Percentiles rank a stretch among this genome's conserved stretches.
phyloP scores from a whole-genome alignment of 2,329 filamentous ascomycete genomes.

The Escovopsis weberi region DNA sequence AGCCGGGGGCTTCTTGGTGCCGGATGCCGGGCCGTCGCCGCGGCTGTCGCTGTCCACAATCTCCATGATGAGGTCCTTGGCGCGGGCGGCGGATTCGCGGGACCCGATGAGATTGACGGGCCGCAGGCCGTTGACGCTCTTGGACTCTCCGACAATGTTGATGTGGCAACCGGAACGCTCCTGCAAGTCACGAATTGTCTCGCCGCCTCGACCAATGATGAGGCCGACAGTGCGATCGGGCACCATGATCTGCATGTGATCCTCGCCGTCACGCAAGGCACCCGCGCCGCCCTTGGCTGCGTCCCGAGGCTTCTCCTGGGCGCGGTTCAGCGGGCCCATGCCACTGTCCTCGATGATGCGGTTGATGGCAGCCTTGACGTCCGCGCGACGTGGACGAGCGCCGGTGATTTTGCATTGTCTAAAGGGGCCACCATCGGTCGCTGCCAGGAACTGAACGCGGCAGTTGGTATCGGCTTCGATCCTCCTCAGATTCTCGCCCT shows the following conservation, averaged over 20 bases:
- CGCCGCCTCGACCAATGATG: slow-evolving; percentile 85
- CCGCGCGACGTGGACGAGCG: slow-evolving; percentile 52
- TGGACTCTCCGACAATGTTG: slow-evolving; percentile 86
- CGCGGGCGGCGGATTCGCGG: slow-evolving; percentile 55
- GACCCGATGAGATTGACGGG: slow-evolving; percentile 84
- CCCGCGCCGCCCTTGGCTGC: slow-evolving; percentile 22
- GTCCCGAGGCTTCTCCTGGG: slow-evolving; percentile 26
- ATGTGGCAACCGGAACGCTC: slow-evolving; percentile 89
- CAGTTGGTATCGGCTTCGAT: slow-evolving; percentile 74
- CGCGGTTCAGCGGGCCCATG: slow-evolving; percentile 33
- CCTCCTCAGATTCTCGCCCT: slow-evolving; percentile 75
- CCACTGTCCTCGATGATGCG: slow-evolving; percentile 71
- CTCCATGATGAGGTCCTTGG: slow-evolving; percentile 81
- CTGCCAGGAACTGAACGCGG: slow-evolving; percentile 75
- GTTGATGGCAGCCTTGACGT: slow-evolving; percentile 72
- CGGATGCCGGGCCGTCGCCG: slow-evolving; percentile 27
- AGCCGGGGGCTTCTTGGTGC: slow-evolving; percentile 14
- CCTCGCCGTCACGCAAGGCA: slow-evolving; percentile 61
- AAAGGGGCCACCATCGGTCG: slow-evolving; percentile 56
- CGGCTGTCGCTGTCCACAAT: slow-evolving; percentile 85
- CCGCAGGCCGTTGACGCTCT: slow-evolving; percentile 78
- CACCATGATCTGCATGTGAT: slow-evolving; percentile 86
- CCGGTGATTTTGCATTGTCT: slow-evolving; percentile 81
- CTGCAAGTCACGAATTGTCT: slow-evolving; percentile 85
- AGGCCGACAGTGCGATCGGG: slow-evolving; percentile 84